Evolutionary conservation across 768 basidiomycete species (phyloP).

Genomic region (Boletus eberwhitei): DNA sequence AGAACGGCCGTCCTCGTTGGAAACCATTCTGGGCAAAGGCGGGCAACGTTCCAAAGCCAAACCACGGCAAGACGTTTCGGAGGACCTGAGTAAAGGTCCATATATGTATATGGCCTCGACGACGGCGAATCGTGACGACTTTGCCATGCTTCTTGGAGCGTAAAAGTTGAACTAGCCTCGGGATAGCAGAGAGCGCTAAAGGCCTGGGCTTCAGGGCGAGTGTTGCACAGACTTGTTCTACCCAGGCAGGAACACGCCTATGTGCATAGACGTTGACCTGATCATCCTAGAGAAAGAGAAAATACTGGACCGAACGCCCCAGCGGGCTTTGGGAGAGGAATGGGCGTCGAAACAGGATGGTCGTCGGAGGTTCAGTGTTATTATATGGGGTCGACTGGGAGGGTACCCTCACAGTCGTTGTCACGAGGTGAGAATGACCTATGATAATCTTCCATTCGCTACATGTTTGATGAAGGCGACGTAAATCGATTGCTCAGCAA

Average conservation of each 20-base stretch:
- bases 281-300: too few species aligned
- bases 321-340: neutral
- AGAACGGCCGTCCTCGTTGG: too few species aligned
- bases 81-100: neutral
- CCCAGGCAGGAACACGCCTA: too few species aligned
- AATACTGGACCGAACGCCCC: neutral
- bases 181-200: too few species aligned
- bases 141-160: neutral
- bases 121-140: neutral
- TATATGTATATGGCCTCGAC: neutral
- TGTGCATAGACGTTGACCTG: neutral
- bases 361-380: neutral
- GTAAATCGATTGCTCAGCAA: too few species aligned
- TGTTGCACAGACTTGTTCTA: too few species aligned
- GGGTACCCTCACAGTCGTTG: conserved; percentile 17
- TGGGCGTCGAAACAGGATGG: neutral
- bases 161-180: neutral
- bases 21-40: neutral
- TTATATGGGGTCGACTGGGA: neutral
- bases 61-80: neutral
- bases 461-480: too few species aligned
- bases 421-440: neutral
- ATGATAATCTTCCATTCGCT: too few species aligned
- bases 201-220: too few species aligned
- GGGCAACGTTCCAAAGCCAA: neutral